These are phyloP conservation scores for Penicillium manginii DNA, from an alignment of 495 filamentous ascomycete genomes.

Conservation along the genomic window DNA sequence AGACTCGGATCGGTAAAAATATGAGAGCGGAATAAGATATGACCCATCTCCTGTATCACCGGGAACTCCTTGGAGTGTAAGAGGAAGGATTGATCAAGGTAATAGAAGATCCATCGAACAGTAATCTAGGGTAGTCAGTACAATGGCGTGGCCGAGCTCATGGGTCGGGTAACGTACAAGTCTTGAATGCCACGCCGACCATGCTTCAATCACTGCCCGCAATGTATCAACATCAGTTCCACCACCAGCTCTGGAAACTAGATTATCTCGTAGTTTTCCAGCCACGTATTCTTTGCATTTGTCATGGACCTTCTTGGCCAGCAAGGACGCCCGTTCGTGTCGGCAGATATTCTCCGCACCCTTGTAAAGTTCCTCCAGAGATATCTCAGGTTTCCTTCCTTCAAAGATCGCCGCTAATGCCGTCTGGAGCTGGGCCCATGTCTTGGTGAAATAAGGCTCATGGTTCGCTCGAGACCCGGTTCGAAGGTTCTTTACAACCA, in stretches of 20 bases:
- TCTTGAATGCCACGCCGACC: conserved; percentile 79
- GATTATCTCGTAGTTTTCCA: conserved; percentile 54
- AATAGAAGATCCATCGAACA: conserved; percentile 86
- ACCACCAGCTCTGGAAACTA: conserved; percentile 53
- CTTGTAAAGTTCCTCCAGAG: conserved; percentile 85
- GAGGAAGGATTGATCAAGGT: conserved; percentile 87
- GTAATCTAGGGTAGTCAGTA: conserved; percentile 54
- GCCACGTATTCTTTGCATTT: conserved; percentile 66
- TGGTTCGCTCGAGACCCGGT: conserved; percentile 59
- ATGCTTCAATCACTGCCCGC: conserved; percentile 65
- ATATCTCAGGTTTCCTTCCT: conserved; percentile 60
- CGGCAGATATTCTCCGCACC: conserved; percentile 90
- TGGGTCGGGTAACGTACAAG: conserved; percentile 54
- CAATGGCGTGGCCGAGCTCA: not conserved
- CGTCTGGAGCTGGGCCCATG: conserved; percentile 69
- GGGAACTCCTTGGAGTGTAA: conserved; percentile 62
- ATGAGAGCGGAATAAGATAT: conserved; percentile 59
- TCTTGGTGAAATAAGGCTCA: conserved; percentile 71
- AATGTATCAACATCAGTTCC: conserved; percentile 65
- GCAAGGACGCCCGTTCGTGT: conserved; percentile 65
- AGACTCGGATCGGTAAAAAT: conserved; percentile 58
- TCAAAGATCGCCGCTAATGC: conserved; percentile 75
- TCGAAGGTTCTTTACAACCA: conserved; percentile 86
- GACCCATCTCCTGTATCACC: conserved; percentile 61
- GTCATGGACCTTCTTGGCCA: conserved; percentile 64